phyloP scores from a whole-genome alignment of 768 basidiomycete species.

The Leccinum pellstonianum region DNA sequence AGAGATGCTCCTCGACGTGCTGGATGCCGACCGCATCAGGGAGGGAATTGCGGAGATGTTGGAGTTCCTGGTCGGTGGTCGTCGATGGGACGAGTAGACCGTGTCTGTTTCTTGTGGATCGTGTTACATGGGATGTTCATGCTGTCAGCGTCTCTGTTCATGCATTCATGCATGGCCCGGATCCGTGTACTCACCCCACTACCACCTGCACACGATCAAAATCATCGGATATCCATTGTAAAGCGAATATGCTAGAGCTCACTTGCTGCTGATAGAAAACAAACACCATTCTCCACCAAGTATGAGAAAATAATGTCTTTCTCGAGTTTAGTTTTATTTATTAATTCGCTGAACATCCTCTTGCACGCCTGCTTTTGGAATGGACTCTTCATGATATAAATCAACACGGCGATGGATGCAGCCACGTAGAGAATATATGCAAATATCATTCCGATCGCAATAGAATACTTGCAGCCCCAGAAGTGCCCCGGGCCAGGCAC shows the following conservation, averaged over 20 bases:
- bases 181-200: neutral
- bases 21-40: slow-evolving; percentile 94
- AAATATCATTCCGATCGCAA: slow-evolving; percentile 5
- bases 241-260: neutral
- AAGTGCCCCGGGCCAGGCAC: slow-evolving; percentile 15
- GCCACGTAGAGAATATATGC: slow-evolving; percentile 6
- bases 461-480: slow-evolving; percentile 9
- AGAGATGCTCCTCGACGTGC: slow-evolving; percentile 96
- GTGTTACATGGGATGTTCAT: neutral
- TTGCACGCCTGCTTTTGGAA: neutral
- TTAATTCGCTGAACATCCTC: neutral
- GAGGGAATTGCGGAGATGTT: slow-evolving; percentile 93
- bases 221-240: neutral
- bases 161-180: too few relatives aligned
- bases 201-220: neutral
- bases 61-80: slow-evolving; percentile 97
- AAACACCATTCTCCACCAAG: neutral
- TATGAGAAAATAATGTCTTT: neutral
- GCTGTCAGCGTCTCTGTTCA: neutral
- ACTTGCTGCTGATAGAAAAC: neutral
- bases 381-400: neutral
- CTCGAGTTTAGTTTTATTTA: neutral
- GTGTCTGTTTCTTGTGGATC: slow-evolving; percentile 79
- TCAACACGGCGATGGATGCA: neutral
- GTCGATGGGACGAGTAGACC: slow-evolving; percentile 94